Base-by-base conservation (phyloP, 2,329 filamentous ascomycete genomes). In the Fusarium sp. region DNA sequence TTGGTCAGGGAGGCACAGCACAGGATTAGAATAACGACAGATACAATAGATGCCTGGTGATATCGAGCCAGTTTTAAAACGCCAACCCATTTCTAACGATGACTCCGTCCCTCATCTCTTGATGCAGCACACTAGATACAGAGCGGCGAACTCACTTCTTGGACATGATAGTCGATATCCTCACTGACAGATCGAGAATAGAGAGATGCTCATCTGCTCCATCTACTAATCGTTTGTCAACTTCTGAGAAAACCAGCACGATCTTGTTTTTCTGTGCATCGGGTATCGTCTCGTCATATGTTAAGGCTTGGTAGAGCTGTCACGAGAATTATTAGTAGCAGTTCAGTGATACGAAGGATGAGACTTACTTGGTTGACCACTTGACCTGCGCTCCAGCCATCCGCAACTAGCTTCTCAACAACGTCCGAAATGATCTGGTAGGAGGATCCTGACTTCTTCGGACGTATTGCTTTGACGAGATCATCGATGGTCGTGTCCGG, bases 361-460 rank as follows among this genome's bases (percentile, higher is more conserved):
- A 18, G 28, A 35, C 85, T 82, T 84, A 93, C 92, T 87, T 98
- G 95, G 24, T 89, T 86, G 42, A 98, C 88, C 33, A 98, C 90
- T 83, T 98, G 96, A 12, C 92, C 91, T 31, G 96, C 96, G 81
- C 95, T 98, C 96, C 96, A 99, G 14, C 96, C 96, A 84, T 98
- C 96, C 0, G 96, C 96, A 52, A 98, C 92, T 86, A 99, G 91
- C 74, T 98, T 93, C 77, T 95, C 94, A 10, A 98, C 93, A 11
- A 94, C 91, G 74, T 90, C 91, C 0, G 94, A 91, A 22, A 99
- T 90, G 18, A 89, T 87, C 68, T 91, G 88, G 79, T 97, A 99
- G 1, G 90, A 87, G 20, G 89, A 87, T 2, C 88, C 88, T 42
- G 87, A 87, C 31, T 88, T 88, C 73, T 86, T 89, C 9, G 94